Conservation (phyloP, 2,329 filamentous ascomycete species). For the Colletotrichum scovillei region DNA sequence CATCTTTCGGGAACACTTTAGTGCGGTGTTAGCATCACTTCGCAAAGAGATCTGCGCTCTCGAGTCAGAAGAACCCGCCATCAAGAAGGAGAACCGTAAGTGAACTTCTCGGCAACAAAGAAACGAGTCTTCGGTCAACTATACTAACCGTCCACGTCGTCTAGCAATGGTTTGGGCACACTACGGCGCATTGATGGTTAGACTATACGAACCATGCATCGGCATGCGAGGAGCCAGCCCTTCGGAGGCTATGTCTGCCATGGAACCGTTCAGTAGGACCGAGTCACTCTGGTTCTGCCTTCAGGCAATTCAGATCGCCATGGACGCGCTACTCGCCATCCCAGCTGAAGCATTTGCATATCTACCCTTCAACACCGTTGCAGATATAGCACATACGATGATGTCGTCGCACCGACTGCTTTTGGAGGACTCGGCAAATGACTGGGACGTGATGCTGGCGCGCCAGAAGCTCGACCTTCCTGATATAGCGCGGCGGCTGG, state of each 20-base stretch:
- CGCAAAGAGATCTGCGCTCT: conserved; percentile 47
- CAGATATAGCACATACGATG: conserved; percentile 47
- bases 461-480: conserved; percentile 48
- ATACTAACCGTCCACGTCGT: not conserved
- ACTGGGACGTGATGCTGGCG: conserved; percentile 50
- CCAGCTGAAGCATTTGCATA: conserved; percentile 41
- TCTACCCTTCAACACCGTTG: conserved; percentile 44
- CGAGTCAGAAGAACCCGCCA: not conserved
- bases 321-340: conserved; percentile 41
- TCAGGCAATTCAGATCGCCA: conserved; percentile 41
- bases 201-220: conserved; percentile 52
- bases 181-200: conserved; percentile 46
- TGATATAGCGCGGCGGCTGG: conserved; percentile 40
- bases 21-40: conserved; percentile 48
- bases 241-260: conserved; percentile 28
- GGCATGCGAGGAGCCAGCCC: conserved; percentile 40
- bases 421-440: conserved; percentile 45
- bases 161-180: conserved; percentile 48
- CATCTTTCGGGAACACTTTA: conserved; percentile 41
- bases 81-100: conserved; percentile 17
- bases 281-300: conserved; percentile 52
- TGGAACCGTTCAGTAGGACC: conserved; percentile 42
- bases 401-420: conserved; percentile 50
- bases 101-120: not conserved
- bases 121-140: accelerated